These are phyloP conservation scores for carrot (Daucus carota) DNA, from an alignment of 129 eudicot species.

Conservation along the genomic window DH1_v3.0 NC_030389.2:32249001-32249500, in stretches of 20 bases:
- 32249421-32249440: not conserved
- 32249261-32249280: too few species aligned
- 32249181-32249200: not conserved
- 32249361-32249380: too few species aligned
- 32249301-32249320: too few species aligned
- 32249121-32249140: not conserved
- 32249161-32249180: not conserved
- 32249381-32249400: not conserved
- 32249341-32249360: too few species aligned
- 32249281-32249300: too few species aligned
- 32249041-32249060: conserved; percentile 99
- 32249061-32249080: conserved; percentile 92
- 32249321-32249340: too few species aligned
- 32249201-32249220: not conserved
- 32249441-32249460: not conserved
- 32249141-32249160: not conserved
- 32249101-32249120: not conserved
- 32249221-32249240: not conserved
- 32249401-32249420: not conserved
- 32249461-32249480: not conserved
- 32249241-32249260: not conserved
- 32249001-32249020: conserved; percentile 75
- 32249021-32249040: conserved; percentile 87
- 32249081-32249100: conserved; percentile 12
- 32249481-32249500: not conserved